Conservation (phyloP, 176 grass and related monocot genomes). For the Rhynchospora breviuscula region DNA sequence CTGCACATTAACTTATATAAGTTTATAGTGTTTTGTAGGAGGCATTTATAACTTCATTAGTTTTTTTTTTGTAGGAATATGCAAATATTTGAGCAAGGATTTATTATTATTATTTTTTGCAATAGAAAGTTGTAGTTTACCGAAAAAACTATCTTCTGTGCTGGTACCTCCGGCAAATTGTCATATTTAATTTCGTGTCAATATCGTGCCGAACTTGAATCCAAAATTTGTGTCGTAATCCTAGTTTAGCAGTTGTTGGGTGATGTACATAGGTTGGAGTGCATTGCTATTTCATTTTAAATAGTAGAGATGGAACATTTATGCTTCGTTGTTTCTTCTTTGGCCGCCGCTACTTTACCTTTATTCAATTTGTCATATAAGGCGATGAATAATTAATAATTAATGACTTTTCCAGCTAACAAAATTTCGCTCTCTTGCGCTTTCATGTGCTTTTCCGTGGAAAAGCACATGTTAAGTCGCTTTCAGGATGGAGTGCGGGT, state of each 20-base stretch:
- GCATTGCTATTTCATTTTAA: neutral
- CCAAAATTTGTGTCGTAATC: no score
- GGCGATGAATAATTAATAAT: neutral
- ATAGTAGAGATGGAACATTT: neutral
- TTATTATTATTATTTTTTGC: no score
- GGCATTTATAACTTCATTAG: no score
- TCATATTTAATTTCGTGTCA: no score
- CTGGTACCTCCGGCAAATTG: no score
- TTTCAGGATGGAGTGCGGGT: neutral
- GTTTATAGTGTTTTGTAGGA: no score
- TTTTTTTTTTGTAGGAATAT: no score
- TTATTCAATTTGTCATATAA: neutral
- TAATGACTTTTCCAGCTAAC: conserved; percentile 25
- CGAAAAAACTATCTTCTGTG: no score
- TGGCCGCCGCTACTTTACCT: neutral
- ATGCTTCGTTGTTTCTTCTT: neutral
- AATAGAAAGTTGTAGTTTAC: no score
- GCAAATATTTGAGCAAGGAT: no score
- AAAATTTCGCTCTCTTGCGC: conserved; percentile 3
- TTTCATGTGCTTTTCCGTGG: neutral
- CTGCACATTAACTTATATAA: no score
- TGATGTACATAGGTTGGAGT: neutral
- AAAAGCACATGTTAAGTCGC: conserved; percentile 6
- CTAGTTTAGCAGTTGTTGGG: neutral
- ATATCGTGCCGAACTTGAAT: no score